These are phyloP conservation scores for Nemania sp. DNA, from an alignment of 2,329 filamentous ascomycete genomes.

Conservation along the genomic window DNA sequence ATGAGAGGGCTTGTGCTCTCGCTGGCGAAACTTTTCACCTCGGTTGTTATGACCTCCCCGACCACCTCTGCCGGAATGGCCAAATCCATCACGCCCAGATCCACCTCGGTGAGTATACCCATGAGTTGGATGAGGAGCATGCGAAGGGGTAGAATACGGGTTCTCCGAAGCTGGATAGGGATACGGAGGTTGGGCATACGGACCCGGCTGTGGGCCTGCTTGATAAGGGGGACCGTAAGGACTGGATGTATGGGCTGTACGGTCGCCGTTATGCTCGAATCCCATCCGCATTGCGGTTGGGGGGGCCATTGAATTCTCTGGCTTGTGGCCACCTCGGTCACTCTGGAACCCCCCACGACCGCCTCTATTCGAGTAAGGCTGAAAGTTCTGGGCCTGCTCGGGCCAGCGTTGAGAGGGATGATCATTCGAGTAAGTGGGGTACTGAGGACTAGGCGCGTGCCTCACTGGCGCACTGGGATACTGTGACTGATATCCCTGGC, in stretches of 20 bases:
- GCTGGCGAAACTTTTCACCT: conserved; percentile 46
- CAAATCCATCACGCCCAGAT: conserved; percentile 25
- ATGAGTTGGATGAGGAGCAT: conserved; percentile 38
- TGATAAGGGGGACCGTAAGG: conserved; percentile 47
- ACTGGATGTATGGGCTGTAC: conserved; percentile 40
- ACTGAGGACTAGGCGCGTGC: conserved; percentile 46
- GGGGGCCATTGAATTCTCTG: conserved; percentile 37
- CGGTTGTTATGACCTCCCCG: conserved; percentile 46
- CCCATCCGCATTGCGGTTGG: conserved; percentile 39
- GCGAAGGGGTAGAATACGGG: conserved; percentile 40
- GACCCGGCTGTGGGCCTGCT: conserved; percentile 44
- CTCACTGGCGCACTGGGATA: conserved; percentile 35
- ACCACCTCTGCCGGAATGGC: conserved; percentile 40
- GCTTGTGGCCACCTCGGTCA: conserved; percentile 48
- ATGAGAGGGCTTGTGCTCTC: conserved; percentile 39
- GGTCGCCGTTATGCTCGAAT: conserved; percentile 33
- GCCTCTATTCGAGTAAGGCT: conserved; percentile 40
- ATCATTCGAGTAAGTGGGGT: conserved; percentile 45
- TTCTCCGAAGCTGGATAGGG: conserved; percentile 47
- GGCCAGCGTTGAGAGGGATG: conserved; percentile 49
- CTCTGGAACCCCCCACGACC: conserved; percentile 49
- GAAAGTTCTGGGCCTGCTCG: conserved; percentile 38
- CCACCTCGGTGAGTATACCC: conserved; percentile 20
- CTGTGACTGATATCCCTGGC: conserved; percentile 47
- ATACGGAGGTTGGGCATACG: conserved; percentile 38